These are phyloP conservation scores for Cyclotella baltica DNA, from an alignment of 108 stramenopile species.

Conservation along the genomic window DNA sequence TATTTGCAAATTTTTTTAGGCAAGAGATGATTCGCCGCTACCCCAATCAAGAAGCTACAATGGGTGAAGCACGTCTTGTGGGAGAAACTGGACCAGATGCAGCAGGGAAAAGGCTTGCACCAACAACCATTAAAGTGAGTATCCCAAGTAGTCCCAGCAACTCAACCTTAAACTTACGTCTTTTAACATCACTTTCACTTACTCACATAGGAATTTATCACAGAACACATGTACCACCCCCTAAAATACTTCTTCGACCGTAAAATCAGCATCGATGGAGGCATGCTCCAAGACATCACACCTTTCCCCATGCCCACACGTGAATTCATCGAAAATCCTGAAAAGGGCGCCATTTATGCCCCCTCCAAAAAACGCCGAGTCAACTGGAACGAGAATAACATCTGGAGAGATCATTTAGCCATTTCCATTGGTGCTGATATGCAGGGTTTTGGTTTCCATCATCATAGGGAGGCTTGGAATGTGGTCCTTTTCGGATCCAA, in stretches of 20 bases:
- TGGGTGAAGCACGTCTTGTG: constrained; percentile 41
- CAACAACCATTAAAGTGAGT: constrained; percentile 42
- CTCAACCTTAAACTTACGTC: neutral
- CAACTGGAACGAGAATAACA: constrained; percentile 17
- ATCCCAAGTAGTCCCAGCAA: neutral
- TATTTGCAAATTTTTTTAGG: constrained; percentile 10
- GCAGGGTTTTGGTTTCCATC: constrained; percentile 50
- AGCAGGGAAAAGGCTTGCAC: constrained; percentile 37
- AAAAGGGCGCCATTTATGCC: constrained; percentile 20
- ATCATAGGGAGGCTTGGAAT: constrained; percentile 54
- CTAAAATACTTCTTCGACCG: constrained; percentile 59
- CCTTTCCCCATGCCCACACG: constrained; percentile 55
- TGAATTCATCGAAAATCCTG: constrained; percentile 36
- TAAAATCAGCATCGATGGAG: constrained; percentile 47
- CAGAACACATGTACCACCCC: constrained; percentile 51
- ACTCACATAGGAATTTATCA: constrained; percentile 38
- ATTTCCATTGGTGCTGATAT: constrained; percentile 50
- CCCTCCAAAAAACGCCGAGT: constrained; percentile 35
- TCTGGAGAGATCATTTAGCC: constrained; percentile 50
- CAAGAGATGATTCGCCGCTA: constrained; percentile 48
- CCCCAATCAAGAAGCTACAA: constrained; percentile 46
- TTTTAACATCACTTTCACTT: neutral
- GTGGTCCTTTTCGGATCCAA: constrained; percentile 48
- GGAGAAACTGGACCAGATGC: constrained; percentile 49
- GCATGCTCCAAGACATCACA: constrained; percentile 46